These are phyloP conservation scores for Leptomonas pyrrhocoris DNA, from an alignment of 208 protist species.

Conservation along the genomic window DNA sequence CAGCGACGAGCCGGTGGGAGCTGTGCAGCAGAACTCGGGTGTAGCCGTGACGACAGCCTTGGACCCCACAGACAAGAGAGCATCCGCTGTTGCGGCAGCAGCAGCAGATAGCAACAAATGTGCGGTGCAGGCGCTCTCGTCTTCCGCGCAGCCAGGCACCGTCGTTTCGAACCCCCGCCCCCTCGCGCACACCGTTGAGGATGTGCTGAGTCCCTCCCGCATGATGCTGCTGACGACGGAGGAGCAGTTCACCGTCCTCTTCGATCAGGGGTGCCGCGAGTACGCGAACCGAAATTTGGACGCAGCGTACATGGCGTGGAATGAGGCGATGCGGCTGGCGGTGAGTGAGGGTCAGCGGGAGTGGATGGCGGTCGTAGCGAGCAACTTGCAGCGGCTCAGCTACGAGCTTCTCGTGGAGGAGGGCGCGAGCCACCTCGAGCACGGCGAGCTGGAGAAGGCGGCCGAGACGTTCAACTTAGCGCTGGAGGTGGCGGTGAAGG, in stretches of 20 bases:
- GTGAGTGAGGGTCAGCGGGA: slow-evolving; percentile 83
- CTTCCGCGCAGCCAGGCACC: background rate
- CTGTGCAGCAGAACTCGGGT: background rate
- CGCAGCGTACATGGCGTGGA: slow-evolving; percentile 89
- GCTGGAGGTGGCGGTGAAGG: slow-evolving; percentile 78
- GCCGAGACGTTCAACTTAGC: slow-evolving; percentile 70
- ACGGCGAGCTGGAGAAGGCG: slow-evolving; percentile 76
- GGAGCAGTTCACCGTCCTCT: slow-evolving; percentile 83
- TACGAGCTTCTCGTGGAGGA: slow-evolving; percentile 90
- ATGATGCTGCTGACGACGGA: slow-evolving; percentile 38
- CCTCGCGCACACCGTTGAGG: slow-evolving; percentile 31
- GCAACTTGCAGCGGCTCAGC: slow-evolving; percentile 90
- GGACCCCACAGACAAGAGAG: background rate
- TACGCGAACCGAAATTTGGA: slow-evolving; percentile 82
- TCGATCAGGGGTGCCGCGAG: slow-evolving; percentile 81
- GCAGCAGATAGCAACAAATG: background rate
- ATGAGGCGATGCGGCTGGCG: slow-evolving; percentile 85
- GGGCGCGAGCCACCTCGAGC: slow-evolving; percentile 65
- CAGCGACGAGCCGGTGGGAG: background rate
- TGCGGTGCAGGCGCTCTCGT: background rate
- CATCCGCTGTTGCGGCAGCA: background rate
- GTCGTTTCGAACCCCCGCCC: background rate
- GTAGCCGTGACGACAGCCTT: background rate
- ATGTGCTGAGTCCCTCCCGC: slow-evolving; percentile 27
- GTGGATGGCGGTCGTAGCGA: slow-evolving; percentile 89